Percentiles rank a stretch among this genome's conserved stretches.
Conservation (phyloP, 305 asterid species). For the Andrographis paniculata region DNA sequence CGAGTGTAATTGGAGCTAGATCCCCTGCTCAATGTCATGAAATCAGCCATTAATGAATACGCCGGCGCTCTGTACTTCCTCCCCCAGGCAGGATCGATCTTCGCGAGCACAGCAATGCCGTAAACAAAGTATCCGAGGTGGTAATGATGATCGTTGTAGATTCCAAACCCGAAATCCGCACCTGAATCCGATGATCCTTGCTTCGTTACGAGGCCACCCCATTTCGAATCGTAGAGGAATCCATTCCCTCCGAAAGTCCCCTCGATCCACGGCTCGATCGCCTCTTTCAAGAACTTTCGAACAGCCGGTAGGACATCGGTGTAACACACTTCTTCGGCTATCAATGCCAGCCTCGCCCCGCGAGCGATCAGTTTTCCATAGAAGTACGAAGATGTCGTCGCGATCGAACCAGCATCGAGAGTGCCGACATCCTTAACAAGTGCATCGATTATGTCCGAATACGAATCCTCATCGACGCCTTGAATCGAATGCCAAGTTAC, state of each 20-base stretch:
- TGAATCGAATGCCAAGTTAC: constrained; percentile 71
- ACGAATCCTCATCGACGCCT: constrained; percentile 52
- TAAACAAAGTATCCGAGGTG: constrained; percentile 77
- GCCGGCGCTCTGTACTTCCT: constrained; percentile 56
- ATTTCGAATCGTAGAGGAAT: constrained; percentile 55
- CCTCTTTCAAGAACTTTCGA: constrained; percentile 52
- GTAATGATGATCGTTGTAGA: constrained; percentile 79
- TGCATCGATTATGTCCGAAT: constrained; percentile 40
- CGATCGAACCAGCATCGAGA: constrained; percentile 33
- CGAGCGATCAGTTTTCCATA: constrained; percentile 71
- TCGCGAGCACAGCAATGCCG: constrained; percentile 74
- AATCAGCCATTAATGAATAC: constrained; percentile 71
- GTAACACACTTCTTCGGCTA: constrained; percentile 66
- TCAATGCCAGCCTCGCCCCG: constrained; percentile 77
- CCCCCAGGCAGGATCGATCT: constrained; percentile 78
- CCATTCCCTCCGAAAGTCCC: constrained; percentile 69
- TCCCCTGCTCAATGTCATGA: constrained; percentile 47
- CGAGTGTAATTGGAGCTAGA: constrained; percentile 49
- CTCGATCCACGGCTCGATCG: constrained; percentile 81
- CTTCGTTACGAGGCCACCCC: constrained; percentile 83
- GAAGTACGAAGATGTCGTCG: constrained; percentile 65
- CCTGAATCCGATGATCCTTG: constrained; percentile 73
- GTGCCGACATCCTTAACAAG: constrained; percentile 50
- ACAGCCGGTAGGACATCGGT: constrained; percentile 52
- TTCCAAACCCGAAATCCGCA: constrained; percentile 84